phyloP scores from a whole-genome alignment of 2,329 filamentous ascomycete species.

The Lachnellula occidentalis region DNA sequence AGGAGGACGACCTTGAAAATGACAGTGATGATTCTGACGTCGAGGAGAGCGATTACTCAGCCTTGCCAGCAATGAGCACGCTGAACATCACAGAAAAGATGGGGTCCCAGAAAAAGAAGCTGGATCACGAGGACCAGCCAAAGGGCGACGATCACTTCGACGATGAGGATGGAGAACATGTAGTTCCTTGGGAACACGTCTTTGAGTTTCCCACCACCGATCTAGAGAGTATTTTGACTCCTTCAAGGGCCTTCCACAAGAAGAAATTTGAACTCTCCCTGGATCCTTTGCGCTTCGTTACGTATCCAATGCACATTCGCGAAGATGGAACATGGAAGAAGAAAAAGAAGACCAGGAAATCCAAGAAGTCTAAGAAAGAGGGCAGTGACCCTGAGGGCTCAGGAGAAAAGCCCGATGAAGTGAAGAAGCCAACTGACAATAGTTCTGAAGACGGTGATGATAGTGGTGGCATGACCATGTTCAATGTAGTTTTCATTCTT shows the following conservation, averaged over 20 bases:
- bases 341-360: conserved; percentile 46
- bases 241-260: conserved; percentile 72
- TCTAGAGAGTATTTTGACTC: conserved; percentile 74
- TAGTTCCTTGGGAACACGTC: conserved; percentile 66
- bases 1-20: conserved; percentile 27
- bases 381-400: conserved; percentile 6
- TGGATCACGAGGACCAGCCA: conserved; percentile 20
- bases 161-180: conserved; percentile 50
- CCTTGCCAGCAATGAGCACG: conserved; percentile 28
- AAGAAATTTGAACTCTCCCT: conserved; percentile 75
- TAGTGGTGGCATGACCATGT: conserved; percentile 72
- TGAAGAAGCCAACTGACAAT: conserved; percentile 27
- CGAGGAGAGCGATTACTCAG: conserved; percentile 43
- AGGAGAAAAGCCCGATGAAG: conserved; percentile 5
- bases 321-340: conserved; percentile 74
- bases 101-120: conserved; percentile 11
- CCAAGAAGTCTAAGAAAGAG: conserved; percentile 31
- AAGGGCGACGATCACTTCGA: conserved; percentile 40
- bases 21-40: conserved; percentile 37
- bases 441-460: conserved; percentile 25
- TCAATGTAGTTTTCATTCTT: conserved; percentile 91
- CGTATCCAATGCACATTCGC: conserved; percentile 76
- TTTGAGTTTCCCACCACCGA: conserved; percentile 71
- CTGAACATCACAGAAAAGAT: conserved; percentile 15
- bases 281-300: conserved; percentile 73